Percentiles rank a stretch among this genome's conserved stretches.
Evolutionary conservation across 768 basidiomycete species (phyloP).

Genomic region (Trametes sanguinea): DNA sequence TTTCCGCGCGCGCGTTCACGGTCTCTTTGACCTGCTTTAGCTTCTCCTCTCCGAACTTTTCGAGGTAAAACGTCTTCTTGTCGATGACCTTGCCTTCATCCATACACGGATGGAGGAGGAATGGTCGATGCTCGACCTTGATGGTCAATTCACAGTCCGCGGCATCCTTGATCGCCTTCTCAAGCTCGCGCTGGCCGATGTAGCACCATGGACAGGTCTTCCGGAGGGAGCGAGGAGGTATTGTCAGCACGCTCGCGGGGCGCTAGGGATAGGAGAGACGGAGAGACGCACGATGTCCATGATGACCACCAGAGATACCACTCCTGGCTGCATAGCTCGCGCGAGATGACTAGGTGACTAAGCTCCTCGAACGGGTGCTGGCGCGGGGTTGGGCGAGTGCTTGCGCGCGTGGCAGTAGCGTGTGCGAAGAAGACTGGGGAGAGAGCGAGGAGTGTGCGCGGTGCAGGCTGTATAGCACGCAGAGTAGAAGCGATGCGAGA

Average conservation of each 20-base stretch:
- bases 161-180: constrained; percentile 38
- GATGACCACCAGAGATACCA: constrained; percentile 33
- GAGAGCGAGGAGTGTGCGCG: background rate
- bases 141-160: constrained; percentile 34
- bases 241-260: background rate
- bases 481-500: background rate
- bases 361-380: background rate
- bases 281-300: constrained; percentile 38
- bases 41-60: constrained; percentile 44
- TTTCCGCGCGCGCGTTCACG: constrained; percentile 37
- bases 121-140: constrained; percentile 50
- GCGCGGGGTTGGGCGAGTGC: constrained; percentile 1
- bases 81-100: constrained; percentile 31
- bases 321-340: constrained; percentile 23
- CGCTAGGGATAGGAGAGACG: constrained; percentile 4
- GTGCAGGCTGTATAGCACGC: background rate
- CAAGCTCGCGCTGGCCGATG: constrained; percentile 43
- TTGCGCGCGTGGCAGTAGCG: background rate
- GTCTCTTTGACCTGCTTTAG: constrained; percentile 34
- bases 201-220: constrained; percentile 47
- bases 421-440: background rate
- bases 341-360: constrained; percentile 1
- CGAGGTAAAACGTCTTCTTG: constrained; percentile 32
- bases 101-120: constrained; percentile 44
- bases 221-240: background rate